These are phyloP conservation scores for Lantana camara DNA, from an alignment of 257 asterid genomes.

Conservation along the genomic window DNA sequence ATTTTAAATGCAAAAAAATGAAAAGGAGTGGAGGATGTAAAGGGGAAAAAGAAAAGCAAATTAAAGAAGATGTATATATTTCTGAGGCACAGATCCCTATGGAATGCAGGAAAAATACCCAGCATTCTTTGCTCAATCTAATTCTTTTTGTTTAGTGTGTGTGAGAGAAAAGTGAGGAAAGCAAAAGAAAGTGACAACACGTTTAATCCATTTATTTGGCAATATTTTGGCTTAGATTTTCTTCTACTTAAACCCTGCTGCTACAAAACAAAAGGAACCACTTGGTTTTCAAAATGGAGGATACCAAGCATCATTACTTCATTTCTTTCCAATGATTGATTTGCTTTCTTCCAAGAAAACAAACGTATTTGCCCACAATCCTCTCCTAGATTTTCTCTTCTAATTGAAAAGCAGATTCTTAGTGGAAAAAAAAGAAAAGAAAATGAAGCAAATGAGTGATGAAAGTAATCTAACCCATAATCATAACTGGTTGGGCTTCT, in stretches of 20 bases:
- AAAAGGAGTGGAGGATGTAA: slow-evolving; percentile 31
- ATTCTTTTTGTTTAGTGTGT: slow-evolving; percentile 73
- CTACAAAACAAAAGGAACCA: slow-evolving; percentile 55
- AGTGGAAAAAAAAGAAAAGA: neutral
- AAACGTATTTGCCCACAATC: slow-evolving; percentile 37
- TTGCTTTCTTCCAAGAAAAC: slow-evolving; percentile 39
- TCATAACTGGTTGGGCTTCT: slow-evolving; percentile 65
- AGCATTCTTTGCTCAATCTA: slow-evolving; percentile 70
- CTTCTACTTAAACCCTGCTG: slow-evolving; percentile 39
- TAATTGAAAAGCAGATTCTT: slow-evolving; percentile 20
- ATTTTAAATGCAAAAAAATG: slow-evolving; percentile 10
- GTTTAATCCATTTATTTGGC: slow-evolving; percentile 33
- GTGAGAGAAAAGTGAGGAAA: slow-evolving; percentile 23
- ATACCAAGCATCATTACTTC: slow-evolving; percentile 44
- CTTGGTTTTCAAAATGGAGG: slow-evolving; percentile 23
- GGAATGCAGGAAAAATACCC: slow-evolving; percentile 67
- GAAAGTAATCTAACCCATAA: slow-evolving; percentile 34
- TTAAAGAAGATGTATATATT: slow-evolving; percentile 58
- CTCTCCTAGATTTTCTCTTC: slow-evolving; percentile 15
- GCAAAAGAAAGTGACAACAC: slow-evolving; percentile 34
- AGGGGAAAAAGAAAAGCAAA: slow-evolving; percentile 48
- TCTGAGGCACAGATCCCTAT: slow-evolving; percentile 83
- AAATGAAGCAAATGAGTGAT: slow-evolving; percentile 49
- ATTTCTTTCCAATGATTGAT: slow-evolving; percentile 30
- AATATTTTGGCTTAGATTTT: slow-evolving; percentile 40